These are phyloP conservation scores for Cystofilobasidium ferigula DNA, from an alignment of 768 basidiomycete species.

Conservation along the genomic window DNA sequence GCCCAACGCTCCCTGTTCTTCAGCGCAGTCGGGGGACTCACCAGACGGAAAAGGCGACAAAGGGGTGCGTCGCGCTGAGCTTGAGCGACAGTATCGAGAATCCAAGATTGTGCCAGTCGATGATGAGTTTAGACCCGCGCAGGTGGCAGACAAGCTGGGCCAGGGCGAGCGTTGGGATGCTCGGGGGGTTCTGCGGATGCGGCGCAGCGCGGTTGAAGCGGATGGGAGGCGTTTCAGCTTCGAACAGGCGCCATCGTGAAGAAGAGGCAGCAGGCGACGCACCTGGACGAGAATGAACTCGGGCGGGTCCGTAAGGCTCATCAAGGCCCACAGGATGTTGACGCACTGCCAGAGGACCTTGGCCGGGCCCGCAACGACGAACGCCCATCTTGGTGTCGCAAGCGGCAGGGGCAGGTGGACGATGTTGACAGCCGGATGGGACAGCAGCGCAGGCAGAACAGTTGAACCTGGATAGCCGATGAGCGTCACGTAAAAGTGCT, in stretches of 20 bases:
- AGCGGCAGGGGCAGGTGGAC: slow-evolving; percentile 60
- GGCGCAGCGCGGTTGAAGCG: not conserved
- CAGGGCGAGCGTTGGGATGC: slow-evolving; percentile 81
- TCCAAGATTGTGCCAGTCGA: slow-evolving; percentile 98
- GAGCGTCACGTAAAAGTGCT: slow-evolving; percentile 63
- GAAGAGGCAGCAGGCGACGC: slow-evolving; percentile 29
- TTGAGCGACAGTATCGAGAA: slow-evolving; percentile 81
- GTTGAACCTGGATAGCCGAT: slow-evolving; percentile 53
- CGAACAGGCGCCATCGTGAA: too few species aligned
- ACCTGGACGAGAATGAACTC: slow-evolving; percentile 85
- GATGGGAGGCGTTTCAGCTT: not conserved
- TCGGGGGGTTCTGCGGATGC: slow-evolving; percentile 74
- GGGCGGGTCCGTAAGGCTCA: slow-evolving; percentile 57
- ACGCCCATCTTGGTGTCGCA: slow-evolving; percentile 43
- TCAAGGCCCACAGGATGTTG: slow-evolving; percentile 52
- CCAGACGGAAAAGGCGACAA: slow-evolving; percentile 68
- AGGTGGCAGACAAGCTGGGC: slow-evolving; percentile 61
- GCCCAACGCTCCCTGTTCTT: slow-evolving; percentile 4
- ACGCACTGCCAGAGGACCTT: slow-evolving; percentile 64
- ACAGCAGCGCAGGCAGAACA: slow-evolving; percentile 49
- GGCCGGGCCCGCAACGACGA: slow-evolving; percentile 52
- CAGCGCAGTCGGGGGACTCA: slow-evolving; percentile 36
- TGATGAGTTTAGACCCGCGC: slow-evolving; percentile 72
- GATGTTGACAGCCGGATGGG: slow-evolving; percentile 54
- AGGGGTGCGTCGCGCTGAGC: slow-evolving; percentile 54